Evolutionary conservation across 2,329 filamentous ascomycete species (phyloP), one percentile per base, ranked within the genome.

Genomic region (Plectosphaerella sp.): DNA sequence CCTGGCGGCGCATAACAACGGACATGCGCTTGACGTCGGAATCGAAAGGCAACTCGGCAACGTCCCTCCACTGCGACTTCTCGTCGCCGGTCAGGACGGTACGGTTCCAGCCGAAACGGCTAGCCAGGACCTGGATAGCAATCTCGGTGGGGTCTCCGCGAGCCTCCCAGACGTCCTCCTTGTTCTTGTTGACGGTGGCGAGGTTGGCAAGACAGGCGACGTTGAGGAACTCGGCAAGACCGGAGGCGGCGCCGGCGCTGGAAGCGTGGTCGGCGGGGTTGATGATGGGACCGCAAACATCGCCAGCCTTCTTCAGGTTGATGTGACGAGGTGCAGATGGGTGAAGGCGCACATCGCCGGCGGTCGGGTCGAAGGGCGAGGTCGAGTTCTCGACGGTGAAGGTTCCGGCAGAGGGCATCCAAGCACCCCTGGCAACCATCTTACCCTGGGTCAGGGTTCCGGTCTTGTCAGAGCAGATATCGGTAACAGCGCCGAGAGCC

Each of bases 91-190:
- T 75, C 59, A 76, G 75, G 22, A 68, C 67, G 15, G 72, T 65
- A 20, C 77, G 72, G 49, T 80, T 77, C 73, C 78, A 79, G 36
- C 78, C 71, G 60, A 87, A 87, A 6, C 84, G 79, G 46, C 75
- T 77, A 14, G 83, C 81, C 55, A 87, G 84, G 1, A 87, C 84
- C 57, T 86, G 82, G 22, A 87, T 82, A 4, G 84, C 84, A 52
- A 87, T 85, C 57, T 87, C 83, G 1, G 84, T 87, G 1, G 81
- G 80, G 59, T 83, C 80, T 28, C 81, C 82, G 42, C 78, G 75
- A 42, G 79, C 78, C 46, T 76, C 72, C 81, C 82, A 84, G 39
- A 70, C 64, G 3, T 56, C 57, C 6, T 62, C 57, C 42, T 67
- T 37, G 22, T 22, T 22, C 54, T 78, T 73, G 54, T 80, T 76